Conservation (phyloP, 1,139 yeast genomes). For the Magnusiomyces paraingens region DNA sequence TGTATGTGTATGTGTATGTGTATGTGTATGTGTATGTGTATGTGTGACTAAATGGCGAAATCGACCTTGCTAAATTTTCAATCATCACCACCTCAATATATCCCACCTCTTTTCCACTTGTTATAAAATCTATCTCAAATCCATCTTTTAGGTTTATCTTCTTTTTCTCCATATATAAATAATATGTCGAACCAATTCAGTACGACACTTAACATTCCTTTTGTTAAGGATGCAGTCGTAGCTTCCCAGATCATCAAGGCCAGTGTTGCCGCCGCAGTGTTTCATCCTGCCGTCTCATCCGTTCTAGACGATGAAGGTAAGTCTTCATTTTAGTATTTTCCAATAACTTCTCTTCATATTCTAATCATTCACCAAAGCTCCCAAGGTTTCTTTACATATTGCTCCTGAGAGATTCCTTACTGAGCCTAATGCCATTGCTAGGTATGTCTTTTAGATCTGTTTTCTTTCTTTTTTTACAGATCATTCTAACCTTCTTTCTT, state of each 20-base stretch:
- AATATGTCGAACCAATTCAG: neutral
- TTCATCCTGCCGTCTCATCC: slow-evolving; percentile 6
- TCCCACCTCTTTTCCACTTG: too few relatives aligned
- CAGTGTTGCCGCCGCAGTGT: slow-evolving; percentile 9
- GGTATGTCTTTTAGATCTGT: slow-evolving; percentile 44
- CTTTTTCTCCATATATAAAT: neutral
- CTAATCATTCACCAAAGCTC: neutral
- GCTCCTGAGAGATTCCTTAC: slow-evolving; percentile 31
- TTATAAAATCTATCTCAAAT: too few relatives aligned
- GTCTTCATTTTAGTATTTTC: slow-evolving; percentile 8
- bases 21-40: too few relatives aligned
- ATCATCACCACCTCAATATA: too few relatives aligned
- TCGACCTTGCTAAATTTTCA: too few relatives aligned
- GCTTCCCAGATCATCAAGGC: slow-evolving; percentile 13
- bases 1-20: too few relatives aligned
- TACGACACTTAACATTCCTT: slow-evolving; percentile 6
- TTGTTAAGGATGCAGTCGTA: slow-evolving; percentile 11
- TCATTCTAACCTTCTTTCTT: slow-evolving; percentile 27
- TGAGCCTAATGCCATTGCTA: slow-evolving; percentile 80
- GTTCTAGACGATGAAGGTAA: slow-evolving; percentile 11
- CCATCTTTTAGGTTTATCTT: neutral
- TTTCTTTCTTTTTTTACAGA: slow-evolving; percentile 13
- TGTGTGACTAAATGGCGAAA: too few relatives aligned
- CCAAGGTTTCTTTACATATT: neutral
- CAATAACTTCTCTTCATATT: neutral